Evolutionary conservation across 352 stramenopile genomes (phyloP), one percentile per base, ranked within the genome.

Genomic region (Phytophthora tentaculata): DNA sequence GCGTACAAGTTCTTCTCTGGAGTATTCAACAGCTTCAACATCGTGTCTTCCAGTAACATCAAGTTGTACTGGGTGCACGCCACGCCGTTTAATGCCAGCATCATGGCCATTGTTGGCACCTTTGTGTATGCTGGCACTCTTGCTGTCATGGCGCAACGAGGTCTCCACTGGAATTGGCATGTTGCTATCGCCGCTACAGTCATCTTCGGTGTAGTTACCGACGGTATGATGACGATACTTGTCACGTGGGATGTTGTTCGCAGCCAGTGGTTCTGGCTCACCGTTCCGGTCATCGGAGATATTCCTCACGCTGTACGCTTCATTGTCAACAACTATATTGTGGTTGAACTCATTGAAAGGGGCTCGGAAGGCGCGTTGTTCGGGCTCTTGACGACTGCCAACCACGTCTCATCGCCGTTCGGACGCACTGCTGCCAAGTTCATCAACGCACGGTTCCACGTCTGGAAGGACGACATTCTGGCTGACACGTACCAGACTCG

Each of bases 1-100:
- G 67, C 70, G 16, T 90, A 89, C 72, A 82, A 84, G 45, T 88
- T 90, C 70, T 84, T 87, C 60, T 80, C 73, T 7, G 74, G 63
- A 1, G 73, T 88, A 0, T 88, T 89, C 63, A 79, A 85, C 63
- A 84, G 61, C 62, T 88, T 89, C 50, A 87, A 83, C 58, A 81
- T 76, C 51, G 79, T 83, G 12, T 66, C 73, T 0, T 77, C 69
- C 3, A 80, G 73, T 32, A 79, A 84, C 53, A 81, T 87, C 58
- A 80, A 84, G 52, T 23, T 74, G 7, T 74, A 77, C 59, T 88
- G 79, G 81, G 77, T 81, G 16, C 81, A 88, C 23, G 79, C 77
- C 1, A 85, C 73, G 13, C 73, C 80, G 24, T 79, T 86, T 37
- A 89, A 88, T 64, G 62, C 73, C 10, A 86, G 70, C 28, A 56